Conservation (phyloP, 257 asterid genomes). For the Anisodus tanguticus region DNA sequence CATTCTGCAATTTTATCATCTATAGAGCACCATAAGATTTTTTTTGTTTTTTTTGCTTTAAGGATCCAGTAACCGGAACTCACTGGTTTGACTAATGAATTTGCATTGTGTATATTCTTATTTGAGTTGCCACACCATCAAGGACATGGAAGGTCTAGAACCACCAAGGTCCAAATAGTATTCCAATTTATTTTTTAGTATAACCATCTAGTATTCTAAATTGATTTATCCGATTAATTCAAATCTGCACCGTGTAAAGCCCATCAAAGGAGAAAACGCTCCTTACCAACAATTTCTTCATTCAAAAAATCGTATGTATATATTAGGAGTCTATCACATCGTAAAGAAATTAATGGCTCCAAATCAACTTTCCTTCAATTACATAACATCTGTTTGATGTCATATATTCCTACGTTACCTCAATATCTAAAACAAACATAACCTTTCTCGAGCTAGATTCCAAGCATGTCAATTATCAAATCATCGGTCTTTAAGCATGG, state of each 20-base stretch:
- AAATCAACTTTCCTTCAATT: background rate
- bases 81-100: background rate
- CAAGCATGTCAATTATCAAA: background rate
- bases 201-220: background rate
- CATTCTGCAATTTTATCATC: background rate
- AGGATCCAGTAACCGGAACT: background rate
- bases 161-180: background rate
- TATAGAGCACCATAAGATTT: background rate
- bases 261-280: too few relatives aligned
- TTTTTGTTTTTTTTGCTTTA: background rate
- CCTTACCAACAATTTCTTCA: too few relatives aligned
- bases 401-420: slow-evolving; percentile 1
- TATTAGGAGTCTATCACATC: too few relatives aligned
- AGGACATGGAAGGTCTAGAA: background rate
- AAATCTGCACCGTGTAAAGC: too few relatives aligned
- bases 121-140: background rate
- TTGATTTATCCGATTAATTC: too few relatives aligned
- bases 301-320: too few relatives aligned
- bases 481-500: background rate
- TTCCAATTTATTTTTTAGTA: background rate
- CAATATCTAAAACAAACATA: background rate
- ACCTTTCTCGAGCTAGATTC: background rate
- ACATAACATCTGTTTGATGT: background rate
- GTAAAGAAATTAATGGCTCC: background rate
- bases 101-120: background rate